These are phyloP conservation scores for Aspergillus tubingensis DNA, from an alignment of 2,329 filamentous ascomycete genomes.

Conservation along the genomic window DNA sequence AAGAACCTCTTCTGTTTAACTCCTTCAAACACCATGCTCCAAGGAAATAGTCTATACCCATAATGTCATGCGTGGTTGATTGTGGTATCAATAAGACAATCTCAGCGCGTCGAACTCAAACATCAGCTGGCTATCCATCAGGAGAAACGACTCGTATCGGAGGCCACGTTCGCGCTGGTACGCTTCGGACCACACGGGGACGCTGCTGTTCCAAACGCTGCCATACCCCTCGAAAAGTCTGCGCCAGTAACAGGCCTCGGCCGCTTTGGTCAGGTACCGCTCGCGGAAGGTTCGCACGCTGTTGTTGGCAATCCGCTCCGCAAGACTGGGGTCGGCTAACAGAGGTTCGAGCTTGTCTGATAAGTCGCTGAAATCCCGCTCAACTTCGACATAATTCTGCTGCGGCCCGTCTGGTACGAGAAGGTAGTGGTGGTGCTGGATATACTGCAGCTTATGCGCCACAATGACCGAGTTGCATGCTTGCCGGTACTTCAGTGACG, in stretches of 20 bases:
- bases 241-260: constrained; percentile 56
- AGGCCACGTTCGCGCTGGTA: constrained; percentile 20
- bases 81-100: background rate
- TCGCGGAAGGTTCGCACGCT: constrained; percentile 49
- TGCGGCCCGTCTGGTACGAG: constrained; percentile 43
- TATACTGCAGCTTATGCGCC: constrained; percentile 49
- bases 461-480: constrained; percentile 51
- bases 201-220: constrained; percentile 25
- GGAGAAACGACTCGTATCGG: constrained; percentile 34
- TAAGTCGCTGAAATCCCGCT: constrained; percentile 58
- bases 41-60: background rate
- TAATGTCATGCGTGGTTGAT: background rate
- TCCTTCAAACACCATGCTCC: background rate
- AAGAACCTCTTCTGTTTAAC: background rate
- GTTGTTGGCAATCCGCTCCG: constrained; percentile 50
- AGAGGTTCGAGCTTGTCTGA: constrained; percentile 38
- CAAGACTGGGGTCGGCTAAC: constrained; percentile 36
- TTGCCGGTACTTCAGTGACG: constrained; percentile 53
- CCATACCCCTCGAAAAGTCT: constrained; percentile 39
- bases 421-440: constrained; percentile 50
- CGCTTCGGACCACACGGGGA: constrained; percentile 9
- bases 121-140: constrained; percentile 30
- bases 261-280: constrained; percentile 52
- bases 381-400: constrained; percentile 51
- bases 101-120: constrained; percentile 19